phyloP scores from a whole-genome alignment of 2,329 filamentous ascomycete genomes.

The Pyrenochaeta sp. region DNA sequence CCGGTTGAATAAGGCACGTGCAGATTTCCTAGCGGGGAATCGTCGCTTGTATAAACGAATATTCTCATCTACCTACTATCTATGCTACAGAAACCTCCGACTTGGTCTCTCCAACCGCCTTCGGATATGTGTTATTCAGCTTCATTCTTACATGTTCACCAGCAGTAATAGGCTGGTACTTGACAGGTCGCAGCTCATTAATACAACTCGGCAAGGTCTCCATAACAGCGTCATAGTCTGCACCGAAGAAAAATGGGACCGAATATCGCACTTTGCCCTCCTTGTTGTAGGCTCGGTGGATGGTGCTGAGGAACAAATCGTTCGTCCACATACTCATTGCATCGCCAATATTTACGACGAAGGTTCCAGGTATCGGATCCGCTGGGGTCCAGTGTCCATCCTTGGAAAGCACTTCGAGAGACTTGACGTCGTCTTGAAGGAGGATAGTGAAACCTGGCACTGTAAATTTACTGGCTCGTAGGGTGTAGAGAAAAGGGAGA shows the following conservation, averaged over 20 bases:
- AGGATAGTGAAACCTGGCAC: not conserved
- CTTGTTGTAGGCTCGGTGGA: not conserved
- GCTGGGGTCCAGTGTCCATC: not conserved
- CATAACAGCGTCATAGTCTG: not conserved
- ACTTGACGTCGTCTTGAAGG: not conserved
- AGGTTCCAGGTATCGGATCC: not conserved
- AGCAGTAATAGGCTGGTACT: not conserved
- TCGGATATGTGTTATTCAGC: not conserved
- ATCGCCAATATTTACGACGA: not conserved
- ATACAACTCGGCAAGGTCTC: not conserved
- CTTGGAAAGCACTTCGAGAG: not conserved
- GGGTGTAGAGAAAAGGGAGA: not conserved
- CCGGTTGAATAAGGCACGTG: no score
- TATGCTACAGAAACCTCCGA: not conserved
- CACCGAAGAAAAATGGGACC: not conserved
- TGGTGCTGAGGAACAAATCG: not conserved
- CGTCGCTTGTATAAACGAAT: not conserved
- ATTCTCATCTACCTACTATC: not conserved
- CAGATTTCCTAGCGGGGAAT: no score
- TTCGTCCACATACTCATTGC: not conserved
- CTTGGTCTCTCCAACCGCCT: not conserved
- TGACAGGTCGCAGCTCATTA: not conserved
- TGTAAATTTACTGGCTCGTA: not conserved
- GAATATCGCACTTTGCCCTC: not conserved
- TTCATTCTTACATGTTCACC: not conserved